Evolutionary conservation across 2,329 filamentous ascomycete species (phyloP).

Genomic region (Aspergillus jensenii): DNA sequence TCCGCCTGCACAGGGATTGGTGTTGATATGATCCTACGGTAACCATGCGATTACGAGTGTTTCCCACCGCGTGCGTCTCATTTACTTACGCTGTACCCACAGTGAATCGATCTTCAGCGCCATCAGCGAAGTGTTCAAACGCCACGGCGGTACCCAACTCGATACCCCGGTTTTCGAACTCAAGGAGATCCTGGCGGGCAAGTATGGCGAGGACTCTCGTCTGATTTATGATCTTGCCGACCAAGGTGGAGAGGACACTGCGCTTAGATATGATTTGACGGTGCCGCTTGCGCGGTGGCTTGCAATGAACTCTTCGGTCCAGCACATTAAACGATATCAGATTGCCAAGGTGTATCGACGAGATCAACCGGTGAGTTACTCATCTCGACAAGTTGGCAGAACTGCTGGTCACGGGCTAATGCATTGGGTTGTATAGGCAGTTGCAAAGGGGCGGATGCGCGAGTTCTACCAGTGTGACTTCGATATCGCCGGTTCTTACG

Average conservation of each 20-base stretch:
- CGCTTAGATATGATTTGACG: conserved; percentile 81
- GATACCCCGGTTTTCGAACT: conserved; percentile 85
- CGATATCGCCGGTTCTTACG: conserved; percentile 83
- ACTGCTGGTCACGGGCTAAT: background rate
- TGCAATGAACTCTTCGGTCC: conserved; percentile 81
- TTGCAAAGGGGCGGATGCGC: conserved; percentile 88
- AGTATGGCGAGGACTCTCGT: conserved; percentile 90
- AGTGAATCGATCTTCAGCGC: conserved; percentile 62
- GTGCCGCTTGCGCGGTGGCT: conserved; percentile 91
- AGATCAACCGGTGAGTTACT: conserved; percentile 60
- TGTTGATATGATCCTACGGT: conserved; percentile 13
- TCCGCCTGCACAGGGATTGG: conserved; percentile 5
- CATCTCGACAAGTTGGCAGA: background rate
- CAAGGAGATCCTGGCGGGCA: conserved; percentile 80
- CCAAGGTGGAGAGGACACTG: conserved; percentile 82
- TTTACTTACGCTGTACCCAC: background rate
- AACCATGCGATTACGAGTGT: background rate
- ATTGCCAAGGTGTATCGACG: conserved; percentile 88
- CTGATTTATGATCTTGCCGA: conserved; percentile 89
- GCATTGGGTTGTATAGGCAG: conserved; percentile 48
- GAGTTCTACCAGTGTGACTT: conserved; percentile 99
- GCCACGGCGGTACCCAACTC: conserved; percentile 75
- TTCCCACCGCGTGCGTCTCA: conserved; percentile 63
- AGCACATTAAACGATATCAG: conserved; percentile 89
- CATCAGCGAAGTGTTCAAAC: conserved; percentile 78